Percentiles rank a stretch among this genome's conserved stretches.
These are phyloP conservation scores for Phytophthora pluvialis DNA, from an alignment of 352 stramenopile species.

Conservation along the genomic window DNA sequence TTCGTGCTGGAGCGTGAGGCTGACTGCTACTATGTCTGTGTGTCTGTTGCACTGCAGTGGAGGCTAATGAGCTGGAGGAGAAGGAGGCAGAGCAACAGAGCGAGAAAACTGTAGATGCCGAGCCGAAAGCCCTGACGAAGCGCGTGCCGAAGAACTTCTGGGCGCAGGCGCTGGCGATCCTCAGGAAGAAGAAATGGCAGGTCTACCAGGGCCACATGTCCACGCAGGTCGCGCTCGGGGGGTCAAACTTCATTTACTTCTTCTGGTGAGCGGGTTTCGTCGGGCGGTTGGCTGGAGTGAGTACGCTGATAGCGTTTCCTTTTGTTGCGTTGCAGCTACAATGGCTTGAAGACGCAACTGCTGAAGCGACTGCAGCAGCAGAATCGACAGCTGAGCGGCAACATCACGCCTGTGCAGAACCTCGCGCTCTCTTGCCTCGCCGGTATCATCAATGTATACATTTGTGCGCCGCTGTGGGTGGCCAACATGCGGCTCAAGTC, in stretches of 20 bases:
- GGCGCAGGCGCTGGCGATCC: slow-evolving; percentile 50
- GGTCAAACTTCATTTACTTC: slow-evolving; percentile 92
- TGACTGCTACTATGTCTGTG: slow-evolving; percentile 4
- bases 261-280: slow-evolving; percentile 58
- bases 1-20: too few relatives aligned
- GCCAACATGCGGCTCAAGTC: slow-evolving; percentile 94
- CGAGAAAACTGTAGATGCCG: slow-evolving; percentile 6
- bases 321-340: slow-evolving; percentile 47
- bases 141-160: slow-evolving; percentile 42
- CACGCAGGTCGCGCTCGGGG: slow-evolving; percentile 74
- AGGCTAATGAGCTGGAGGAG: slow-evolving; percentile 31
- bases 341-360: slow-evolving; percentile 68
- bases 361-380: slow-evolving; percentile 63
- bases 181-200: slow-evolving; percentile 70
- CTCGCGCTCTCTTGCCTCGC: slow-evolving; percentile 70
- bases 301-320: background rate
- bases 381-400: slow-evolving; percentile 37
- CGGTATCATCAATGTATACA: slow-evolving; percentile 89
- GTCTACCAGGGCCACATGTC: slow-evolving; percentile 84
- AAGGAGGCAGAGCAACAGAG: slow-evolving; percentile 17
- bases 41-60: slow-evolving; percentile 29
- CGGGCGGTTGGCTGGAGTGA: background rate
- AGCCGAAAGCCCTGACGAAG: slow-evolving; percentile 12
- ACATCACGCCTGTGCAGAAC: slow-evolving; percentile 64
- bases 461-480: slow-evolving; percentile 93